phyloP scores from a whole-genome alignment of 176 grass and related monocot genomes.

The Avena sativa region DNA sequence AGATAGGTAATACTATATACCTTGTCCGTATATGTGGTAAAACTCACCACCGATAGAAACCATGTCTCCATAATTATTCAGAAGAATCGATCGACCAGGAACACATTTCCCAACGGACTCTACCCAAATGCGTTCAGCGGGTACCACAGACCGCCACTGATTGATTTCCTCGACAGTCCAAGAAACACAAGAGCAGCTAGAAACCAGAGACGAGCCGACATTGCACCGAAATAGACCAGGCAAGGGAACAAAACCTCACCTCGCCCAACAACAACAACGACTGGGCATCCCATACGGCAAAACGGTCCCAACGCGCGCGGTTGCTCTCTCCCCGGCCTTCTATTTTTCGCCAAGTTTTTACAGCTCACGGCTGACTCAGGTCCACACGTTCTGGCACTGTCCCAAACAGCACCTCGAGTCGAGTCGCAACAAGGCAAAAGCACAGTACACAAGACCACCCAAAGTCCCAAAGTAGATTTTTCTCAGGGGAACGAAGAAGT shows the following conservation, averaged over 20 bases:
- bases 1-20: background rate
- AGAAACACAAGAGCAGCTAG: background rate
- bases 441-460: conserved; percentile 20
- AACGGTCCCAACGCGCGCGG: background rate
- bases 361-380: background rate
- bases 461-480: background rate
- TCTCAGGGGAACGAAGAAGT: background rate
- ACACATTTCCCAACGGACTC: background rate
- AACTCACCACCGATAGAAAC: background rate
- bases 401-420: background rate
- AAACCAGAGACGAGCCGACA: background rate
- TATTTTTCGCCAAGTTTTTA: background rate
- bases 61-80: too few species aligned
- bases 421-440: background rate
- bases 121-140: background rate
- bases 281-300: background rate
- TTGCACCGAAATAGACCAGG: conserved; percentile 10
- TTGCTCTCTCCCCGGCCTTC: background rate
- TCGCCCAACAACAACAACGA: background rate
- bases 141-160: background rate
- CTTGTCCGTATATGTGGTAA: background rate
- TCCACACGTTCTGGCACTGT: background rate
- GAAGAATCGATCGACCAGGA: background rate
- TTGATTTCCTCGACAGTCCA: background rate
- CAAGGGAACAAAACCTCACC: background rate